Conservation (phyloP, 768 basidiomycete genomes). For the Dentipellis sp. region DNA sequence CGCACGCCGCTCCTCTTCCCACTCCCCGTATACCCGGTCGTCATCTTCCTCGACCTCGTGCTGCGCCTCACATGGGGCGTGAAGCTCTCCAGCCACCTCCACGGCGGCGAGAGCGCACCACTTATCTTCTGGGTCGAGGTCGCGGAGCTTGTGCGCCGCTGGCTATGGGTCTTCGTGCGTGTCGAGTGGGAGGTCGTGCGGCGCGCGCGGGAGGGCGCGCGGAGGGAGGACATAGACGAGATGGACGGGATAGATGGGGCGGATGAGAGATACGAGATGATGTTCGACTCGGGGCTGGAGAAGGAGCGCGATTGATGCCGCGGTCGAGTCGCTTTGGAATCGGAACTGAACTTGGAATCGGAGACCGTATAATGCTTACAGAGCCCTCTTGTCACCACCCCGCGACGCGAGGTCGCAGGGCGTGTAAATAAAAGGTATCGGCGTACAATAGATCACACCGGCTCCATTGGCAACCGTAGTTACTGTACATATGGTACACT, state of each 20-base stretch:
- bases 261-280: neutral
- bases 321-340: too few relatives aligned
- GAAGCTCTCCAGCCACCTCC: constrained; percentile 81
- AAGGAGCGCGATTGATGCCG: neutral
- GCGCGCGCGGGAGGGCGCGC: constrained; percentile 4
- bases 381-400: too few relatives aligned
- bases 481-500: too few relatives aligned
- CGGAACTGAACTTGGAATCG: too few relatives aligned
- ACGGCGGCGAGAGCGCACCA: constrained; percentile 53
- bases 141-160: constrained; percentile 81
- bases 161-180: constrained; percentile 97
- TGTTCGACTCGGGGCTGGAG: neutral
- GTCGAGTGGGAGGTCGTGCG: constrained; percentile 84
- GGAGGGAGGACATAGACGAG: neutral
- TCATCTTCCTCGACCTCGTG: constrained; percentile 74
- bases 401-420: too few relatives aligned
- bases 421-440: too few relatives aligned
- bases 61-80: constrained; percentile 92
- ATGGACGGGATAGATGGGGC: neutral
- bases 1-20: constrained; percentile 72
- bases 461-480: too few relatives aligned
- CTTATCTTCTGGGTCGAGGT: constrained; percentile 88
- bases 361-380: too few relatives aligned
- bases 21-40: constrained; percentile 75
- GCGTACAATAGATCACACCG: too few relatives aligned